phyloP scores from a whole-genome alignment of 139 green algal species.

The Astrephomene gubernaculifera region DNA sequence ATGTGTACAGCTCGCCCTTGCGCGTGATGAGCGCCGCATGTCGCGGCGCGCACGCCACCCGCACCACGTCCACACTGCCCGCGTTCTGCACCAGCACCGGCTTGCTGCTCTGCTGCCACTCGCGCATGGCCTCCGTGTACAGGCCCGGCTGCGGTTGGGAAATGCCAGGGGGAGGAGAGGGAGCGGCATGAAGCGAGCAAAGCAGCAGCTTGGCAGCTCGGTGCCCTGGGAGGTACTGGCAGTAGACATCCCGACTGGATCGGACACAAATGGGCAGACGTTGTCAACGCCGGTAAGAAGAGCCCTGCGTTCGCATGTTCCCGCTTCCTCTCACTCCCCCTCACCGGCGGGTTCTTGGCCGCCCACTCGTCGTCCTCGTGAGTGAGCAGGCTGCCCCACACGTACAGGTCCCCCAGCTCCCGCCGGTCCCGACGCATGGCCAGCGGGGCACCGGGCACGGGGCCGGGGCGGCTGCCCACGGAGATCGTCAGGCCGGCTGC shows the following conservation, averaged over 20 bases:
- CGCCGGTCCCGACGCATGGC: constrained; percentile 39
- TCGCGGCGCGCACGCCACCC: constrained; percentile 55
- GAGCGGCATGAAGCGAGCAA: too few relatives aligned
- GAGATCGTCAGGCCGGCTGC: too few relatives aligned
- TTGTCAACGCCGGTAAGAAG: too few relatives aligned
- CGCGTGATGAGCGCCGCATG: constrained; percentile 71
- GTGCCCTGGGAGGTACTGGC: too few relatives aligned
- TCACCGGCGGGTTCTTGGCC: not conserved
- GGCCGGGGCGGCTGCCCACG: too few relatives aligned
- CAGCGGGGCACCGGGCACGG: too few relatives aligned
- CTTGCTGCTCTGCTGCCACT: constrained; percentile 55
- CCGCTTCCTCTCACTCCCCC: not conserved
- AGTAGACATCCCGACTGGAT: too few relatives aligned
- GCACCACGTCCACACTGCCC: constrained; percentile 67
- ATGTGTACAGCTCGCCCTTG: constrained; percentile 74
- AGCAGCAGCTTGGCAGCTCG: too few relatives aligned
- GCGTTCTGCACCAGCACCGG: constrained; percentile 68
- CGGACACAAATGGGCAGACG: too few relatives aligned
- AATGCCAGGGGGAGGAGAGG: not conserved
- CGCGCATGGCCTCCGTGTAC: constrained; percentile 32
- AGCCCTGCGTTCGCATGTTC: too few relatives aligned
- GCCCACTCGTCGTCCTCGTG: constrained; percentile 12
- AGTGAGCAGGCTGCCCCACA: constrained; percentile 67
- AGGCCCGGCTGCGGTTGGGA: not conserved
- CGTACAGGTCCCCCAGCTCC: constrained; percentile 76